These are phyloP conservation scores for Paracamarosporium sp. DNA, from an alignment of 2,329 filamentous ascomycete species.

Conservation along the genomic window DNA sequence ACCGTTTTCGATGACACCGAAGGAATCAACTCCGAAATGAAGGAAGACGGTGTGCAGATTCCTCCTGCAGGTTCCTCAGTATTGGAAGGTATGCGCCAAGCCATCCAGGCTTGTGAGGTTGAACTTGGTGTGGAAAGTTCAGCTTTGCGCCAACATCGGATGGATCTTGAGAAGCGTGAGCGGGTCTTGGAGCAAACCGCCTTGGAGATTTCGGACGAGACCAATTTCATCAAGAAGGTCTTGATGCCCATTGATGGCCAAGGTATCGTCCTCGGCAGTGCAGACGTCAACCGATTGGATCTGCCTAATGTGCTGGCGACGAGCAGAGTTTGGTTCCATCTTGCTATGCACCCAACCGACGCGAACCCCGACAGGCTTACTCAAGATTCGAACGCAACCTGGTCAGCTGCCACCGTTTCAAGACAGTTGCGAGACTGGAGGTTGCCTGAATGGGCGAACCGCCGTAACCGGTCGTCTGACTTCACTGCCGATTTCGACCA, in stretches of 20 bases:
- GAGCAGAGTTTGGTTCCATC: conserved; percentile 94
- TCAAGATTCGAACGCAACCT: conserved; percentile 77
- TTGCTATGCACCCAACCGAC: conserved; percentile 90
- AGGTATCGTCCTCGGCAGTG: conserved; percentile 77
- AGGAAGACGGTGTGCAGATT: conserved; percentile 87
- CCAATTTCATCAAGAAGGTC: conserved; percentile 81
- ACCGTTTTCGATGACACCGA: conserved; percentile 91
- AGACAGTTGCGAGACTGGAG: conserved; percentile 93
- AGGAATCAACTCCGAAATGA: conserved; percentile 97
- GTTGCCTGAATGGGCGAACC: conserved; percentile 94
- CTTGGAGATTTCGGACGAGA: conserved; percentile 80
- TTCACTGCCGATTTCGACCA: conserved; percentile 97
- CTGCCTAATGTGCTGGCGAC: conserved; percentile 76
- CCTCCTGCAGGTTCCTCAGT: conserved; percentile 78
- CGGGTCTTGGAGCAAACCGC: conserved; percentile 85
- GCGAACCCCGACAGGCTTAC: conserved; percentile 78
- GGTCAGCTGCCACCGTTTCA: conserved; percentile 93
- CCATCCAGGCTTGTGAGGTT: conserved; percentile 76
- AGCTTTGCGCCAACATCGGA: conserved; percentile 74
- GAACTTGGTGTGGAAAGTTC: conserved; percentile 79
- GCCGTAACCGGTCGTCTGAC: conserved; percentile 87
- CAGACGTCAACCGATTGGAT: conserved; percentile 75
- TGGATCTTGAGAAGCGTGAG: conserved; percentile 81
- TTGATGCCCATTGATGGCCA: conserved; percentile 79
- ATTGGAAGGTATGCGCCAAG: conserved; percentile 83